Evolutionary conservation across 768 basidiomycete genomes (phyloP), one percentile per base, ranked within the genome.

Genomic region (Multifurca ochricompacta): DNA sequence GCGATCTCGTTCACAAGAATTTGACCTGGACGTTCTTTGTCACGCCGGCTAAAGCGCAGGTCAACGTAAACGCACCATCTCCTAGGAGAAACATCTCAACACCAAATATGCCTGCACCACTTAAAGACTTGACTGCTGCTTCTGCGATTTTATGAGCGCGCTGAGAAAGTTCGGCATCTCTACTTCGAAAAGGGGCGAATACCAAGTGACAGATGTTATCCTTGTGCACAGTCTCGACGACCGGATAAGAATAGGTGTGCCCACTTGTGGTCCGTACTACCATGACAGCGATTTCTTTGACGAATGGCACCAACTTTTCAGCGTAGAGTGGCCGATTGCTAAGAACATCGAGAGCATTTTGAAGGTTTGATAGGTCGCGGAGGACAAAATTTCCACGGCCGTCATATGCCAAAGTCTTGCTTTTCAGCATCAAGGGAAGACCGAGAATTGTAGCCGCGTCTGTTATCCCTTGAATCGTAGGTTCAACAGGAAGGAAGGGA

Each of bases 51-150:
- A 28, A 23, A 27, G 28, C 7, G 40, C 6, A 28, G 32, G 21
- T 34, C 21, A 18, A 40, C 36, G 37, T 28, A 40, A 7, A 66
- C 78, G 42, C 62, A 91, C 95, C 93, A 64, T 94, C 80, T 27
- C 77, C 71, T 79, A 95, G 78, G 37, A 97, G 73, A 72, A 99
- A 99, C 92, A 98, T 91, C 69, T 99, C 96, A 1, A 99, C 94
- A 1, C 94, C 96, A 70, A 96, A 98, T 23, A 97, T 80, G 10
- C 96, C 96, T 8, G 93, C 94, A 3, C 94, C 95, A 16, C 80
- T 70, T 34, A 98, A 78, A 6, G 83, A 81, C 55, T 71, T 78
- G 21, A 97, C 78, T 0, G 94, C 91, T 32, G 74, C 71, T 69
- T 94, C 90, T 0, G 95, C 96, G 30, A 94, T 70, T 4, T 65